These are phyloP conservation scores for Silene noctiflora DNA, from an alignment of 179 eudicot genomes.

Conservation along the genomic window DNA sequence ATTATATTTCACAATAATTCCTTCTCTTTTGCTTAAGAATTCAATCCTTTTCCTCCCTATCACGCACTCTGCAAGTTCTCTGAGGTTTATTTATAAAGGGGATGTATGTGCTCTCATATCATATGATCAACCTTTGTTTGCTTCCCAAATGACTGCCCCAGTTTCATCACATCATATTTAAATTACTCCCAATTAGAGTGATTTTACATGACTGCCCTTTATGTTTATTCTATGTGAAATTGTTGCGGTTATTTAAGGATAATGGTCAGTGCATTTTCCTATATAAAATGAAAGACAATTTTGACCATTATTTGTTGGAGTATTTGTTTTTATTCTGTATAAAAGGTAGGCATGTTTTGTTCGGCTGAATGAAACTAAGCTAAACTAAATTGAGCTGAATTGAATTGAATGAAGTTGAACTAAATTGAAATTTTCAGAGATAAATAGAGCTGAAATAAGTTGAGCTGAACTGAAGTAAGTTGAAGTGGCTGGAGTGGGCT, in stretches of 20 bases:
- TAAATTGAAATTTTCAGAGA: no score
- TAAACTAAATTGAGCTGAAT: no score
- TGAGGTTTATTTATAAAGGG: conserved; percentile 30
- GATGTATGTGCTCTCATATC: conserved; percentile 50
- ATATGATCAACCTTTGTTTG: conserved; percentile 49
- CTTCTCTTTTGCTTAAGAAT: neutral
- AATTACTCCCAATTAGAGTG: conserved; percentile 10
- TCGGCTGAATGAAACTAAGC: no score
- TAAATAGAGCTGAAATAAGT: no score
- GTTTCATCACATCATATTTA: conserved; percentile 27
- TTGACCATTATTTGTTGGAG: no score
- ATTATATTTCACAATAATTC: neutral
- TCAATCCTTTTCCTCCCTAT: conserved; percentile 9
- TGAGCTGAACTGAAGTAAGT: no score
- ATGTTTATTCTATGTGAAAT: neutral
- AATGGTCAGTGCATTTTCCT: neutral
- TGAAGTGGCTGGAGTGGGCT: no score
- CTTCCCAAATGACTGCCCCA: conserved; percentile 48
- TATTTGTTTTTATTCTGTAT: no score
- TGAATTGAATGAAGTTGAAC: no score
- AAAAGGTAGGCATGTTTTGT: no score
- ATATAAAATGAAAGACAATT: no score
- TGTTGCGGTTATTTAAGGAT: neutral
- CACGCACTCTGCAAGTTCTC: conserved; percentile 30
- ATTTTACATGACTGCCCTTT: conserved; percentile 20